These are phyloP conservation scores for Citrullus colocynthis DNA, from an alignment of 306 rosid species.

Conservation along the genomic window DNA sequence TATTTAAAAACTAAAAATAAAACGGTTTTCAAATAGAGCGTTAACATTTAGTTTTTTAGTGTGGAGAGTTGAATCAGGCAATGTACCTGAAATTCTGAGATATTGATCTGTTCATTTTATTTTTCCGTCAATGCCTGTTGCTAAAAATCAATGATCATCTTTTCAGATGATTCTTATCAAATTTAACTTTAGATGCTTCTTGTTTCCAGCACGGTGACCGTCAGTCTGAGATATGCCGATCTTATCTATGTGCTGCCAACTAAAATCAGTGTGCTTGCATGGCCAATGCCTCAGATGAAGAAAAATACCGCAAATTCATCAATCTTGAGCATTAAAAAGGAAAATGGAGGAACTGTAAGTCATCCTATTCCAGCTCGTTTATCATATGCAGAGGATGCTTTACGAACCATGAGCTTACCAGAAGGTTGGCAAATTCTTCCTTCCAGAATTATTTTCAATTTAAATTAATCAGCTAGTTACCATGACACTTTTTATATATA, in stretches of 20 bases:
- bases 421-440: constrained; percentile 43
- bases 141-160: background rate
- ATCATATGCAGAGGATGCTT: constrained; percentile 82
- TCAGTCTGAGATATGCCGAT: constrained; percentile 72
- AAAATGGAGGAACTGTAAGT: constrained; percentile 34
- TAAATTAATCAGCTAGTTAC: background rate
- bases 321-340: constrained; percentile 36
- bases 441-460: background rate
- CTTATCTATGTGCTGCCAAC: constrained; percentile 64
- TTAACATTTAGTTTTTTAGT: no score
- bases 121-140: no score
- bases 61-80: no score
- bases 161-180: background rate
- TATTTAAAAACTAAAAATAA: no score
- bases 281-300: constrained; percentile 48
- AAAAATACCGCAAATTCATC: constrained; percentile 25
- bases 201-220: constrained; percentile 71
- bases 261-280: constrained; percentile 55
- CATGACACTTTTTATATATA: background rate
- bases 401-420: constrained; percentile 70
- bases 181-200: constrained; percentile 15
- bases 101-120: no score
- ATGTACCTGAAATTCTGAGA: no score
- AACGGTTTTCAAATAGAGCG: no score
- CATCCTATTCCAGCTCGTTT: constrained; percentile 49